A percentile compares a stretch with the other conserved stretches of the same genome.
Conservation (phyloP, 2,329 filamentous ascomycete genomes). For the Colletotrichum sansevieriae region DNA sequence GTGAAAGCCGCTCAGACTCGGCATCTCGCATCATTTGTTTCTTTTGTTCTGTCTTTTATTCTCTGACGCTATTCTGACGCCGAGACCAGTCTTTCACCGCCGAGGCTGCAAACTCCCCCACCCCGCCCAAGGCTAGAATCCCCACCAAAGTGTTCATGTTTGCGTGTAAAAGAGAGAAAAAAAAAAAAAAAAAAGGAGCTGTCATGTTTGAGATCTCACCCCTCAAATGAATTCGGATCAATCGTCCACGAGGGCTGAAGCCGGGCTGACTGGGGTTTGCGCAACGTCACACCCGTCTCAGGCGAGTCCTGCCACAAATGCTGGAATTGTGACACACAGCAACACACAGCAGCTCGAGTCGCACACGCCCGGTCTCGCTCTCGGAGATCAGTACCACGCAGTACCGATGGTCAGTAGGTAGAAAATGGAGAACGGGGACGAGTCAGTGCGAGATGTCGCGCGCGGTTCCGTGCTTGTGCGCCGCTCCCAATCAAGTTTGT, state of each 20-base stretch:
- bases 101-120: too few relatives aligned
- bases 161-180: too few relatives aligned
- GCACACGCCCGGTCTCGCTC: too few relatives aligned
- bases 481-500: slow-evolving; percentile 13
- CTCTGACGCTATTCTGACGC: not conserved
- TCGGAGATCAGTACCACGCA: too few relatives aligned
- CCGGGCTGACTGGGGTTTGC: too few relatives aligned
- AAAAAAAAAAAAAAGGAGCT: not conserved
- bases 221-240: not conserved
- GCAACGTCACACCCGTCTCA: too few relatives aligned
- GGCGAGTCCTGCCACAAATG: not conserved
- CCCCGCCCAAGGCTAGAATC: too few relatives aligned
- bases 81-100: slow-evolving; percentile 6
- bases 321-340: not conserved
- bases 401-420: too few relatives aligned
- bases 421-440: not conserved
- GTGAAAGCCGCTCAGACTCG: not conserved
- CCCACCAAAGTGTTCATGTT: too few relatives aligned
- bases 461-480: not conserved
- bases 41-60: not conserved
- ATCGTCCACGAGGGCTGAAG: too few relatives aligned
- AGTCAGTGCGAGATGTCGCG: not conserved
- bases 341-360: not conserved
- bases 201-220: slow-evolving; percentile 20
- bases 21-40: slow-evolving; percentile 3